These are phyloP conservation scores for Hepatocystis sp. DNA, from an alignment of 169 alveolate genomes.

Conservation along the genomic window DNA sequence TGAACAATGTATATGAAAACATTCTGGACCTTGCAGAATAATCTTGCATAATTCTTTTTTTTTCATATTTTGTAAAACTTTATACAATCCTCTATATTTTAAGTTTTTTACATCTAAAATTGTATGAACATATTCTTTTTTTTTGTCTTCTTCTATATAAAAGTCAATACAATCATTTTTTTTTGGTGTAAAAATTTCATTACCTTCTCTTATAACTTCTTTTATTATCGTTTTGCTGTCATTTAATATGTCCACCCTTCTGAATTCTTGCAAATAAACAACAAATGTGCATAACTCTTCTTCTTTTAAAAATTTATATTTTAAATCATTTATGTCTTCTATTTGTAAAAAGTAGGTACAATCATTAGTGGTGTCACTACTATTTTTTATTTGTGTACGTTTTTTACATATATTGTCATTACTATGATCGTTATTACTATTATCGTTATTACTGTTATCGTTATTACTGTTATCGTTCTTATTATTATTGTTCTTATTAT, in stretches of 20 bases:
- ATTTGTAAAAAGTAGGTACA: neutral
- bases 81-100: constrained; percentile 69
- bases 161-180: constrained; percentile 74
- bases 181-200: constrained; percentile 65
- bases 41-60: constrained; percentile 58
- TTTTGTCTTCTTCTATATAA: constrained; percentile 37
- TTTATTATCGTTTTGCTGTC: constrained; percentile 64
- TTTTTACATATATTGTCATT: neutral
- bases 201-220: constrained; percentile 66
- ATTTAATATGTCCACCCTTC: constrained; percentile 64
- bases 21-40: constrained; percentile 47
- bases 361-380: neutral
- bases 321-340: constrained; percentile 46
- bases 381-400: neutral
- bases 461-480: neutral
- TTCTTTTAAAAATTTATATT: constrained; percentile 53
- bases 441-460: neutral
- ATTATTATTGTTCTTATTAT: neutral
- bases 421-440: neutral
- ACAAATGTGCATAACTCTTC: constrained; percentile 50
- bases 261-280: constrained; percentile 66
- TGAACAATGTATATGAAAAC: constrained; percentile 31
- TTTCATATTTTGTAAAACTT: constrained; percentile 68
- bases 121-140: constrained; percentile 56
- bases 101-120: constrained; percentile 52